phyloP scores from a whole-genome alignment of 768 basidiomycete genomes.

The Clitopilus hobsonii region DNA sequence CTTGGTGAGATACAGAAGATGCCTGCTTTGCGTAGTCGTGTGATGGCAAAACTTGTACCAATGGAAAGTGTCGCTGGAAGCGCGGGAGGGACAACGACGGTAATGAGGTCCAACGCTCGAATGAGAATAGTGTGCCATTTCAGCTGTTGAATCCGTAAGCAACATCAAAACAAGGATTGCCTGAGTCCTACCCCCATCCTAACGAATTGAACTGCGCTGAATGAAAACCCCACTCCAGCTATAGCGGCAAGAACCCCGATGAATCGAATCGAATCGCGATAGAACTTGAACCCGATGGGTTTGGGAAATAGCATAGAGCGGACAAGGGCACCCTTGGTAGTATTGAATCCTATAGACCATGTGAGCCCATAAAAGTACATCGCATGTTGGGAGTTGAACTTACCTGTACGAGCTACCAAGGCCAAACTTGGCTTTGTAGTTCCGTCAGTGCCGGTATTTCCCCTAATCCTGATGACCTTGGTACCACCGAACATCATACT shows the following conservation, averaged over 20 bases:
- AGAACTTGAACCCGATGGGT: slow-evolving; percentile 98
- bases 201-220: slow-evolving; percentile 89
- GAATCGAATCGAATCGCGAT: slow-evolving; percentile 87
- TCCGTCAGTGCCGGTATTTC: slow-evolving; percentile 47
- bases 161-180: not conserved
- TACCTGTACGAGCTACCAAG: slow-evolving; percentile 84
- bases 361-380: too few relatives aligned
- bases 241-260: slow-evolving; percentile 90
- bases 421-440: slow-evolving; percentile 65
- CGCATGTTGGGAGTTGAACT: slow-evolving; percentile 8
- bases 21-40: slow-evolving; percentile 77
- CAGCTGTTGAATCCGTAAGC: slow-evolving; percentile 42
- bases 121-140: slow-evolving; percentile 87
- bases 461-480: slow-evolving; percentile 81
- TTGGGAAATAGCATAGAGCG: slow-evolving; percentile 99
- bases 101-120: slow-evolving; percentile 92
- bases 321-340: slow-evolving; percentile 93
- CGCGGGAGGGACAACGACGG: slow-evolving; percentile 96
- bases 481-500: slow-evolving; percentile 90
- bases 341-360: slow-evolving; percentile 69
- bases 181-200: slow-evolving; percentile 63
- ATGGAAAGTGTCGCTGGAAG: slow-evolving; percentile 96
- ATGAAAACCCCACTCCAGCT: slow-evolving; percentile 86
- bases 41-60: slow-evolving; percentile 92
- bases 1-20: slow-evolving; percentile 98